phyloP scores from a whole-genome alignment of 2,329 filamentous ascomycete genomes.

The Magnaporthiopsis incrustans region DNA sequence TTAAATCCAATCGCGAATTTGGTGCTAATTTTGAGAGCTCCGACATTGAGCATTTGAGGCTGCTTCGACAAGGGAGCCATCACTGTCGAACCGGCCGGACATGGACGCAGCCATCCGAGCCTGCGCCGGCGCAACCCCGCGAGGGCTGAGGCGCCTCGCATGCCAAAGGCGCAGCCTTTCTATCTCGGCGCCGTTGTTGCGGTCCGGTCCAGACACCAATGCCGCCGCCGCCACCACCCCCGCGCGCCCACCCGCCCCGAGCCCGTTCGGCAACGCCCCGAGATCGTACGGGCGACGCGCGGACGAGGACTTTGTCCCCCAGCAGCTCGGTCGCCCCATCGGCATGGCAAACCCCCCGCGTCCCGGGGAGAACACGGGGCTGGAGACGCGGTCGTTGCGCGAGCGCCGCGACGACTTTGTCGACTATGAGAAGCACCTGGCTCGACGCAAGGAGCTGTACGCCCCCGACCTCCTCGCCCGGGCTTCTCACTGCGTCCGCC shows the following conservation, averaged over 20 bases:
- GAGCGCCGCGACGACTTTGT: conserved; percentile 74
- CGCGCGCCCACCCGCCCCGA: conserved; percentile 12
- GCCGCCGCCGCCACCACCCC: conserved; percentile 7
- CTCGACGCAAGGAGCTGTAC: conserved; percentile 67
- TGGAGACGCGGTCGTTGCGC: conserved; percentile 57
- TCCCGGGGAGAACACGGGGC: conserved; percentile 73
- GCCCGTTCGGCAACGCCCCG: conserved; percentile 48
- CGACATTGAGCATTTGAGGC: no score
- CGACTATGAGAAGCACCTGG: conserved; percentile 76
- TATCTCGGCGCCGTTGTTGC: conserved; percentile 12
- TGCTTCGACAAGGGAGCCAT: no score
- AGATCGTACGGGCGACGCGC: conserved; percentile 49
- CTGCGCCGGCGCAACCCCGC: neutral
- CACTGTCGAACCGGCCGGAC: neutral
- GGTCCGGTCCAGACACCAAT: conserved; percentile 10
- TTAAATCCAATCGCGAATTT: no score
- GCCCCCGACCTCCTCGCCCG: conserved; percentile 14
- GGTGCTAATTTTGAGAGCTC: no score
- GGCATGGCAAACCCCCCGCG: conserved; percentile 68
- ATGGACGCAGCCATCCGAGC: conserved; percentile 1
- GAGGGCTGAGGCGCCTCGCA: conserved; percentile 29
- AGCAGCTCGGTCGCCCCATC: conserved; percentile 63
- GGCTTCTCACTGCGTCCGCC: conserved; percentile 3
- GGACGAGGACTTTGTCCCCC: conserved; percentile 45
- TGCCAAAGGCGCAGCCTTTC: conserved; percentile 38